Percentiles rank a stretch among this genome's conserved stretches.
Evolutionary conservation across 192 early-diverging fungal genomes (phyloP).

Genomic region (Podila epigama): DNA sequence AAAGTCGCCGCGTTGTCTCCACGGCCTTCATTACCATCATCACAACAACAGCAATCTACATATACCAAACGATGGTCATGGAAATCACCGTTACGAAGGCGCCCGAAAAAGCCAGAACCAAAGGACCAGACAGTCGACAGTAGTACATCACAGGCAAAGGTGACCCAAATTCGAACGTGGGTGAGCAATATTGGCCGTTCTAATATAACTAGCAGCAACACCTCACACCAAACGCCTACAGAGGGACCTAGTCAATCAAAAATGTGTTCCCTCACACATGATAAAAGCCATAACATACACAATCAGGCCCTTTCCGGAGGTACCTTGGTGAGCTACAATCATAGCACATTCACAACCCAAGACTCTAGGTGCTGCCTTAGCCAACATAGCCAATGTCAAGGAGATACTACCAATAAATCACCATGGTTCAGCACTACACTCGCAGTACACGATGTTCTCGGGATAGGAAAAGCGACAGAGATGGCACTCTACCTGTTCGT

Average conservation of each 20-base stretch:
- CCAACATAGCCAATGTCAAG: neutral
- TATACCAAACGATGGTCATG: neutral
- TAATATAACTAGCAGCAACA: neutral
- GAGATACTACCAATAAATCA: neutral
- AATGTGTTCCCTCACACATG: too few species aligned
- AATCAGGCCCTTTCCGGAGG: too few species aligned
- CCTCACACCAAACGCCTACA: neutral
- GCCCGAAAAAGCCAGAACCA: neutral
- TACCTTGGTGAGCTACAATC: too few species aligned
- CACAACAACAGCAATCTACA: neutral
- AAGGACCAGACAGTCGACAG: neutral
- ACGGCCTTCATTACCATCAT: too few species aligned
- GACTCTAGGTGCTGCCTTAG: too few species aligned
- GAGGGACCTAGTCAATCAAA: neutral
- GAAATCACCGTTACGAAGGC: neutral
- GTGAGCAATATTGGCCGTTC: neutral
- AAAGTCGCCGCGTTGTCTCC: too few species aligned
- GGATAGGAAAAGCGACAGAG: constrained; percentile 27
- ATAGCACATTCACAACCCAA: too few species aligned
- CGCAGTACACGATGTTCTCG: constrained; percentile 33
- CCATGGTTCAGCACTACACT: constrained; percentile 4
- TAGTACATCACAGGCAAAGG: too few species aligned
- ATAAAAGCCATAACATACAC: too few species aligned
- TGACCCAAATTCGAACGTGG: neutral
- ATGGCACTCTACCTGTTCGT: constrained; percentile 32